Base-by-base conservation (phyloP, 495 filamentous ascomycete genomes). In the Rostrohypoxylon terebratum region DNA sequence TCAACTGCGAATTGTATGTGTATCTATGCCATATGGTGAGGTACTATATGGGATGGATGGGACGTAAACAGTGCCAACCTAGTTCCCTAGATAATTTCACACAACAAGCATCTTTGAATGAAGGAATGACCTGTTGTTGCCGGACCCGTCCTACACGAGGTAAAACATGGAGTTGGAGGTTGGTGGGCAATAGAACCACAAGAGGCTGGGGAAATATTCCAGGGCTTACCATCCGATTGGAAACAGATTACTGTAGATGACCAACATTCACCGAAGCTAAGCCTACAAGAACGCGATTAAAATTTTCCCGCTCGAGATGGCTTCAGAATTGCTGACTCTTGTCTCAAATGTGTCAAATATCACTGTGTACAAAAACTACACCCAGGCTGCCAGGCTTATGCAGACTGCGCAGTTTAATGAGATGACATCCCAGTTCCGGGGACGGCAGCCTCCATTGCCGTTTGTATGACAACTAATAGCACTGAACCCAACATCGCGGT, bases 131-230 rank as follows among this genome's bases (percentile, higher is more conserved):
- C 53, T 31, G 10, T 65, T 21, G 25, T 36, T 45, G 23, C 34
- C 63, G 54, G 58, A 47, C 33, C 34, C 38, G 47, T 65, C 16
- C 20, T 66, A 47, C 14, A 28, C 23, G 36, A 34, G 20, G 63
- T 61, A 50, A 50, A 25, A 63, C 66, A 51, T 34, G 36, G 50
- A 63, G 64, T 47, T 23, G 55, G 64, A 72, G 66, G 70, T 73
- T 68, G 70, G 64, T 68, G 38, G 20, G 50, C 50, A 45, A 45
- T 51, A 34, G 38, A 33, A 64, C 40, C 25, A 47, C n/a, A 34
- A 59, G 61, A 69, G 65, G 71, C 42, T 73, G 66, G 71, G 28
- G 61, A 62, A 57, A 50, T 20, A 21, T n/a, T 28, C 25, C 44
- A 55, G 28, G 54, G 57, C 45, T 36, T 16, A 59, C 42, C 36